A percentile compares a stretch with the other conserved stretches of the same genome.
phyloP scores from a whole-genome alignment of 75 land plant genomes.

The Cunninghamia lanceolata region DNA sequence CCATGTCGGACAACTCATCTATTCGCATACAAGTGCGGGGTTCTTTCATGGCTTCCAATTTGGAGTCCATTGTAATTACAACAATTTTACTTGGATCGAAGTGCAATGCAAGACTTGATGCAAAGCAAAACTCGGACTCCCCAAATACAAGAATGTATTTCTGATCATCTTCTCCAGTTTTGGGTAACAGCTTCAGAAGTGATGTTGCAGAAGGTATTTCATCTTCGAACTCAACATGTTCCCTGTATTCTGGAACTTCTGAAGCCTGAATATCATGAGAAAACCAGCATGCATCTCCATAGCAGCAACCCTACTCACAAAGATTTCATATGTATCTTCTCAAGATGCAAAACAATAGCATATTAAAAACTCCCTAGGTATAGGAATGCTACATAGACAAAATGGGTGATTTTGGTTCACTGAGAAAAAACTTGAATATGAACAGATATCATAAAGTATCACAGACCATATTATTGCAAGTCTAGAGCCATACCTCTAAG shows the following conservation, averaged over 20 bases:
- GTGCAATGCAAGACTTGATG: slow-evolving; percentile 29
- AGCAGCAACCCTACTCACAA: slow-evolving; percentile 55
- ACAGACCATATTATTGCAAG: not conserved
- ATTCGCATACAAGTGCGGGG: not conserved
- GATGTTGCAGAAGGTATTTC: slow-evolving; percentile 19
- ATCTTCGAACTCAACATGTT: slow-evolving; percentile 42
- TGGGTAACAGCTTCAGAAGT: slow-evolving; percentile 38
- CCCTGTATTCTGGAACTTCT: slow-evolving; percentile 3
- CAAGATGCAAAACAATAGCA: not conserved
- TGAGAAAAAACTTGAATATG: not conserved
- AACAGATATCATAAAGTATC: not conserved
- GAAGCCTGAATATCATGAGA: slow-evolving; percentile 36
- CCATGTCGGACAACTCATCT: slow-evolving; percentile 14
- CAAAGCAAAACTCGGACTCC: slow-evolving; percentile 46
- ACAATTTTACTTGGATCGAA: slow-evolving; percentile 38
- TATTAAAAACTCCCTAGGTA: not conserved
- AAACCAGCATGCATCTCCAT: slow-evolving; percentile 56
- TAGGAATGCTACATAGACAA: too few relatives aligned
- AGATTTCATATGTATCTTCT: not conserved
- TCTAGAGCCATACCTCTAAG: slow-evolving; percentile 29
- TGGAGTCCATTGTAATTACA: slow-evolving; percentile 20
- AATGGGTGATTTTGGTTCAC: too few relatives aligned
- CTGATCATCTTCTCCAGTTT: slow-evolving; percentile 7
- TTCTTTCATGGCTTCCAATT: not conserved
- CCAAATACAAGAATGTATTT: slow-evolving; percentile 45